Conservation (phyloP, 805 yeast genomes). For the Zygotorulaspora florentina region DNA sequence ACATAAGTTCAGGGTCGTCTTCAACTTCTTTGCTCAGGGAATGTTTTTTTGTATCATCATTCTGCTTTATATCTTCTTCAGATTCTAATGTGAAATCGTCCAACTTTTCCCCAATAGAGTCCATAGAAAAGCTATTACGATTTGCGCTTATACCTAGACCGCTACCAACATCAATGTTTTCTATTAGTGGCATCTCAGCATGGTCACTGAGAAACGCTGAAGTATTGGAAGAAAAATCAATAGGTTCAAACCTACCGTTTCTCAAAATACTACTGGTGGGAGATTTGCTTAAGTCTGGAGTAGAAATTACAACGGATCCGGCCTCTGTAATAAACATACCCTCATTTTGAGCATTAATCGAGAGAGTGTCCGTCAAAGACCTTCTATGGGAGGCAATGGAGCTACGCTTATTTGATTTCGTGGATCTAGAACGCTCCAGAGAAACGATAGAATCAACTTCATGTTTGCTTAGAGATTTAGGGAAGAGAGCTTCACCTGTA, state of each 20-base stretch:
- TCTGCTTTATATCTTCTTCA: conserved; percentile 12
- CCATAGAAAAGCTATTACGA: conserved; percentile 1
- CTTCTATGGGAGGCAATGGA: conserved; percentile 32
- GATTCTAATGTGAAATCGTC: conserved; percentile 23
- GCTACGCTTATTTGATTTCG: conserved; percentile 41
- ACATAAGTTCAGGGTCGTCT: conserved; percentile 36
- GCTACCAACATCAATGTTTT: no score
- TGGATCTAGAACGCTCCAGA: conserved; percentile 63
- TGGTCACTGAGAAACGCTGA: conserved; percentile 2
- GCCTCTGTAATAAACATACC: conserved; percentile 48
- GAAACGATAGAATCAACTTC: conserved; percentile 75
- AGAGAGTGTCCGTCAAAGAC: conserved; percentile 34
- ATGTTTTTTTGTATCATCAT: neutral
- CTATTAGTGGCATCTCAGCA: no score
- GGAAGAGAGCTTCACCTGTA: conserved; percentile 61
- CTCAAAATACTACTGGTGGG: conserved; percentile 38
- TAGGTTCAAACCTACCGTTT: conserved; percentile 32
- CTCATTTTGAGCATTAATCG: conserved; percentile 39
- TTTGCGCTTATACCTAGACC: no score
- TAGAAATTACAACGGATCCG: conserved; percentile 26
- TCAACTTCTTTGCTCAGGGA: conserved; percentile 1
- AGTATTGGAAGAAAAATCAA: conserved; percentile 22
- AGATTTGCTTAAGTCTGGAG: conserved; percentile 37
- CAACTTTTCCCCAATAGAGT: conserved; percentile 29
- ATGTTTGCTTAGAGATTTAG: conserved; percentile 58